Evolutionary conservation across 106 monocot genomes (phyloP), one percentile per base, ranked within the genome.

Genomic region (Alisma plantagoaquatica): DNA sequence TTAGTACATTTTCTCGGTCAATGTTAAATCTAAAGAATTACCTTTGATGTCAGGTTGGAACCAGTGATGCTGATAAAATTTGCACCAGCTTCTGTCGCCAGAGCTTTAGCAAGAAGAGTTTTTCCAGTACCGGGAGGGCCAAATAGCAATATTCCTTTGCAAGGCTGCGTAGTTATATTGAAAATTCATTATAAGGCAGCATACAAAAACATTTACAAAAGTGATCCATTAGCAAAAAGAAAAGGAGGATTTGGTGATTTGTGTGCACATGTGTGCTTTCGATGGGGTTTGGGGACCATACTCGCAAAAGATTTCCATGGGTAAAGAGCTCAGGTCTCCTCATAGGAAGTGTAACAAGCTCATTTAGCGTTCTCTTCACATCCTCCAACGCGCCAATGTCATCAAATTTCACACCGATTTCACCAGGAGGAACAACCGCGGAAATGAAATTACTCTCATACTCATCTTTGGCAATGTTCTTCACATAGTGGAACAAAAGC

Each of bases 31-130:
- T 14, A 54, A 1, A 12, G n/a, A 30, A 12, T 50, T 42, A 88
- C 98, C 82, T 98, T 98, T 25, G 98, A 98, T 56, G 85, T 90
- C 21, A 98, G 82, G 64, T 76, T 66, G 29, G 98, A 98, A 31
- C 85, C 90, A 54, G 90, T 90, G 46, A 98, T 77, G 72, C 79
- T 98, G 43, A 98, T 82, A 65, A 98, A 98, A 77, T 98, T 98
- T 46, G 98, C 85, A 56, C 90, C 98, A 63, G 98, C 75, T 86
- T 98, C 98, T 31, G 98, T 98, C 51, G 98, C 98, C 71, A 98
- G 98, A 29, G 98, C 98, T 66, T 98, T 98, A 56, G 98, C 98
- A 66, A 98, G 81, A 66, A 98, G 98, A 42, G 98, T 98, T 79
- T 98, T 98, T 7, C 98, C 98, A 10, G 98, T 98, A 27, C 98